phyloP scores from a whole-genome alignment of 2,329 filamentous ascomycete genomes.

The Nannizziopsis barbatae region DNA sequence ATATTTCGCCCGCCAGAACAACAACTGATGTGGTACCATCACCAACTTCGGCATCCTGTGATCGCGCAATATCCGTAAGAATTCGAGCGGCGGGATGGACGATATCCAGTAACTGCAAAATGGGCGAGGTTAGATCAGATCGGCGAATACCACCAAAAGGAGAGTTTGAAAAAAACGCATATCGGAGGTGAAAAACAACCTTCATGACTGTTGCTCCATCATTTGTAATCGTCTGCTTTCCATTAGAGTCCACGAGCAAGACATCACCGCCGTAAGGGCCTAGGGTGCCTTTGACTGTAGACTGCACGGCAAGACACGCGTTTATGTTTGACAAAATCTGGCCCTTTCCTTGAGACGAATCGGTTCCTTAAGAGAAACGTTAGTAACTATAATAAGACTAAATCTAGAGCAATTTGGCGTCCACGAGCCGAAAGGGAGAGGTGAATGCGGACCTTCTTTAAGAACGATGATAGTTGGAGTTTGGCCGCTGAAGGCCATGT shows the following conservation, averaged over 20 bases:
- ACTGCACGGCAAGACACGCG: slow-evolving; percentile 89
- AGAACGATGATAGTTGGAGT: slow-evolving; percentile 97
- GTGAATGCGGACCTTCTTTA: slow-evolving; percentile 65
- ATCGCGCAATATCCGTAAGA: slow-evolving; percentile 94
- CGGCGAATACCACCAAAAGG: neutral
- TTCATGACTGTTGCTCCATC: slow-evolving; percentile 99
- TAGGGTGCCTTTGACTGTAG: slow-evolving; percentile 88
- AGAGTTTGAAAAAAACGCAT: neutral
- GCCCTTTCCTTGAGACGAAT: slow-evolving; percentile 91
- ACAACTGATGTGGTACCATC: slow-evolving; percentile 97
- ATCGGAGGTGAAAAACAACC: slow-evolving; percentile 41
- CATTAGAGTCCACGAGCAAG: slow-evolving; percentile 90
- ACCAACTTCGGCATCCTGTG: slow-evolving; percentile 97
- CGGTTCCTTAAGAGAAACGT: slow-evolving; percentile 57
- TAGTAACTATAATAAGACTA: slow-evolving; percentile 13
- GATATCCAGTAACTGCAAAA: slow-evolving; percentile 75
- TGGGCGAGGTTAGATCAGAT: neutral
- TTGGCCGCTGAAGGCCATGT: slow-evolving; percentile 93
- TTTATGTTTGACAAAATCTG: slow-evolving; percentile 98
- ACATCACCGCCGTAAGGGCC: slow-evolving; percentile 95
- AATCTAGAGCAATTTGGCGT: no score
- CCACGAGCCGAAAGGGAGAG: slow-evolving; percentile 12
- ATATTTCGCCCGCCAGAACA: slow-evolving; percentile 89
- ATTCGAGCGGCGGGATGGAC: slow-evolving; percentile 95
- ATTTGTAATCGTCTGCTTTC: slow-evolving; percentile 94